Base-by-base conservation (phyloP, 805 yeast genomes). In the Pichia membranifaciens region DNA sequence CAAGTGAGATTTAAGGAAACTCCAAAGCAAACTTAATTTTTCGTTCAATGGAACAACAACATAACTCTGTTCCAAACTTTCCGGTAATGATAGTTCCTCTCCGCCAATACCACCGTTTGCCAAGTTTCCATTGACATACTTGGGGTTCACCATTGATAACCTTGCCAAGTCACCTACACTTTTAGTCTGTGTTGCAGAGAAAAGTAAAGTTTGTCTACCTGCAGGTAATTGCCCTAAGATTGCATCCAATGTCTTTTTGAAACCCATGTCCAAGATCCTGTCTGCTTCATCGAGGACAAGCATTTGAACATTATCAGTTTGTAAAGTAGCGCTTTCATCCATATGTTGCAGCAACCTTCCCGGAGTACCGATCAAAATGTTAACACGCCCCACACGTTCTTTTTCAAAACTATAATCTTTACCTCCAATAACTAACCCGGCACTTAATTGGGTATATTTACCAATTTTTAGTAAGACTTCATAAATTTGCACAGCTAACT, bases 351-450 rank as follows among this genome's bases (percentile, higher is more conserved):
- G 70, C 17, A 89, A 67, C 62, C 97, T 74, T 3, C 97, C 97
- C 0, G 97, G 97, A 0, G 97, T 89, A 13, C 96, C 93, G 29
- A 89, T 84, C 47, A 89, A 70, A 38, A 89, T 85, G 64, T 89
- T 90, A 67, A 89, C 82, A 54, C 76, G 76, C 0, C 83, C 76
- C 7, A 89, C 78, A 61, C 97, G 76, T 44, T 87, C 96, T 51
- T 78, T 77, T 63, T 89, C 97, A 56, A 74, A 85, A 50, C 78
- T 76, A 28, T 85, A 84, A 60, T 88, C 96, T 61, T 90, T 88
- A 34, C 97, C 97, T 43, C 97, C 97, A 58, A 90, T 89, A 10
- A 90, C 91, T 50, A 89, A 70, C 50, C 96, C 96, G 0, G 96
- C 96, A 6, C 95, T 84, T 51, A 89, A 82, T 3, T 80, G 68